Percentiles rank a stretch among this genome's conserved stretches.
These are phyloP conservation scores for Tuber magnatum DNA, from an alignment of 495 filamentous ascomycete genomes.

Conservation along the genomic window DNA sequence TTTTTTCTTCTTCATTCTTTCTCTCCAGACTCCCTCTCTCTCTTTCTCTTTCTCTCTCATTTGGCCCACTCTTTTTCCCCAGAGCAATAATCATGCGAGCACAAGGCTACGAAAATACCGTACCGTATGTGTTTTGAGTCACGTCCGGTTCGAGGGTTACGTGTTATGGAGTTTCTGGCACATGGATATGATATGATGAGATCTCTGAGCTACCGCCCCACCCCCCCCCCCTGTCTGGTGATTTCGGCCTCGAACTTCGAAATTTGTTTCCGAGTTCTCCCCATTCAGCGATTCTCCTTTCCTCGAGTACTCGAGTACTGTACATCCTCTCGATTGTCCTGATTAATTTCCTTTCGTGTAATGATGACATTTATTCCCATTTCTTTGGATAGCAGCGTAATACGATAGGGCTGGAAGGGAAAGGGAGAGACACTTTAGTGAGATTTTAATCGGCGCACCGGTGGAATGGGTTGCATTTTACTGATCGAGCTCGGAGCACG, in stretches of 20 bases:
- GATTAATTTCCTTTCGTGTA: neutral
- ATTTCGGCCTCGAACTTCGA: neutral
- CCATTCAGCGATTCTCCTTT: neutral
- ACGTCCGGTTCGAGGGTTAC: neutral
- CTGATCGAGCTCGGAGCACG: neutral
- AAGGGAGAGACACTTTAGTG: neutral
- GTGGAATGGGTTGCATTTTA: neutral
- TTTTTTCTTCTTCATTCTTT: neutral
- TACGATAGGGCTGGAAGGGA: neutral
- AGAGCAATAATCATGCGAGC: neutral
- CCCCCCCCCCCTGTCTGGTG: neutral
- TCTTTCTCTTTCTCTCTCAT: neutral
- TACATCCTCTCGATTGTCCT: neutral
- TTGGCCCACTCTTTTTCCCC: neutral
- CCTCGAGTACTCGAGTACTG: too few species aligned
- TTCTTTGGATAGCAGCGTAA: neutral
- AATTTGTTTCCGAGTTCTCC: neutral
- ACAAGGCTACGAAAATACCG: neutral
- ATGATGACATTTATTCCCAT: neutral
- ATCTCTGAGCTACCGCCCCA: neutral
- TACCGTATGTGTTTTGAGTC: neutral
- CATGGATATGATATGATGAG: neutral
- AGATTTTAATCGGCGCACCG: neutral
- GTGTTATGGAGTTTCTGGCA: conserved; percentile 1
- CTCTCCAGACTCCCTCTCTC: neutral